Evolutionary conservation across 306 rosid genomes (phyloP).

Genomic region (peach (Prunus persica)): DNA sequence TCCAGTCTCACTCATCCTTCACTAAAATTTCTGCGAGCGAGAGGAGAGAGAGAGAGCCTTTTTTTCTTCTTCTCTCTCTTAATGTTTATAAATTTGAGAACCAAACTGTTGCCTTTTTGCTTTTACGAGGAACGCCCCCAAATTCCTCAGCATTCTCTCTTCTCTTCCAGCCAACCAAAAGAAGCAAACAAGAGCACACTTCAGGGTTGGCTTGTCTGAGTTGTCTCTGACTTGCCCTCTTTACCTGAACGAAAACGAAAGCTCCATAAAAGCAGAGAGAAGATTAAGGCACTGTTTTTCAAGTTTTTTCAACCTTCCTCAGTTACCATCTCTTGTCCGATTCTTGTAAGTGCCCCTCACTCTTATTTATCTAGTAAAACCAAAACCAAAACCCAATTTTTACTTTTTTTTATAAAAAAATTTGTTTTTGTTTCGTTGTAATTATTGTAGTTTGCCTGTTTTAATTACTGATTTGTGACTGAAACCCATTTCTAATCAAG

Average conservation of each 20-base stretch:
- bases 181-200: neutral
- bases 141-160: constrained; percentile 16
- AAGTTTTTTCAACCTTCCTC: neutral
- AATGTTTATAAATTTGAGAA: constrained; percentile 35
- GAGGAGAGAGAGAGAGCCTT: too few species aligned
- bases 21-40: constrained; percentile 3
- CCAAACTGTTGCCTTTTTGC: constrained; percentile 17
- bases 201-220: neutral
- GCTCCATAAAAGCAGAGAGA: neutral
- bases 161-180: constrained; percentile 22
- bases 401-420: neutral
- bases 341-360: constrained; percentile 27
- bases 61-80: neutral
- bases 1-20: neutral
- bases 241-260: constrained; percentile 21
- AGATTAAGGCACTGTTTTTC: neutral
- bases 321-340: constrained; percentile 4
- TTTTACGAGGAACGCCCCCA: constrained; percentile 37
- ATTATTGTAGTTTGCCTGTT: neutral
- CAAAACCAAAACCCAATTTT: neutral
- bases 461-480: neutral
- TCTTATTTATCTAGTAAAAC: neutral
- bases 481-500: constrained; percentile 17
- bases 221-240: constrained; percentile 5
- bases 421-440: neutral